Evolutionary conservation across 164 flowering plant species (phyloP), one percentile per base, ranked within the genome.

Genomic region (Protea cynaroides): DNA sequence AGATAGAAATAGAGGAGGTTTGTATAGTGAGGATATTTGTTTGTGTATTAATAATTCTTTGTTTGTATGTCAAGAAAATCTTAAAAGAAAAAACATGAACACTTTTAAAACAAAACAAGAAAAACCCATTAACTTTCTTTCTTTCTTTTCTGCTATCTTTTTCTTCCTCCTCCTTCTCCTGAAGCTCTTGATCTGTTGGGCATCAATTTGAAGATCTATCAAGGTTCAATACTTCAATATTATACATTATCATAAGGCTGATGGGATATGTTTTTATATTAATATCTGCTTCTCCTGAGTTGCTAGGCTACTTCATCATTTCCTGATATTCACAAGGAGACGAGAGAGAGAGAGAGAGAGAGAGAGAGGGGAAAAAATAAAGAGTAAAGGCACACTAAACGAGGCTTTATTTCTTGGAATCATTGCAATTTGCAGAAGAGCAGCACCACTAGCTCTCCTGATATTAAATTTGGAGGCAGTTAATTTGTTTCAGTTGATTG

Each of bases 21-120:
- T 71, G 73, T 71, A 71, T 60, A 71, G 69, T 37, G 72, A 58
- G 46, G 9, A 12, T 25, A 54, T 59, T 71, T 71, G 63, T 40
- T 65, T 59, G 55, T 64, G 60, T 71, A 65, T 65, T 61, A 59
- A 36, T 65, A 60, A 65, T 71, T 71, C 69, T 60, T 71, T 69
- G 63, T 65, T 59, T 65, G 64, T 65, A 34, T 61, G 52, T 59
- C 37, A 57, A 66, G 8, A 19, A 40, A 40, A 40, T 0, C 9
- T 12, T 40, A 40, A 56, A 23, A 13, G 13, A 25, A 25, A 25
- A 25, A 5, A 56, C 1, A 29, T 29, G 2, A 29, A 29, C 34
- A 29, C 34, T 29, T 29, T 29, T 29, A 29, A 29, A 29, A 29
- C 34, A 29, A 29, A 29, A 29, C 46, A 9, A 40, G 25, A 14